A percentile compares a stretch with the other conserved stretches of the same genome.
Conservation (phyloP, 2,329 filamentous ascomycete genomes). For the Neonectria neomacrospora region DNA sequence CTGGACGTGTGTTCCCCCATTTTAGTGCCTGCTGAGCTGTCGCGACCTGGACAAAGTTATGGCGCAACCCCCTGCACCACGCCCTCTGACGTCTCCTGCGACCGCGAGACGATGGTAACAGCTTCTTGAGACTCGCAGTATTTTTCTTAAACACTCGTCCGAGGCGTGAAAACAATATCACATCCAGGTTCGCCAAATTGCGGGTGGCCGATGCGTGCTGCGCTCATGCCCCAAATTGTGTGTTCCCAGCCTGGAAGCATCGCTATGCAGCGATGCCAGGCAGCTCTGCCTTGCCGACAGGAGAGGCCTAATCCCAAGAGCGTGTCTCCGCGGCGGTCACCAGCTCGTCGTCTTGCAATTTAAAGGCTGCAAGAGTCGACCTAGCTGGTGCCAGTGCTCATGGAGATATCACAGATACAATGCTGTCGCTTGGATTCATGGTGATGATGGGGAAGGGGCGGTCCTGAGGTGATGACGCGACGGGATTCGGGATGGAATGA, state of each 20-base stretch:
- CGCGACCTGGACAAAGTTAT: slow-evolving; percentile 38
- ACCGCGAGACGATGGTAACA: slow-evolving; percentile 37
- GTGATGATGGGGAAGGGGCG: slow-evolving; percentile 30
- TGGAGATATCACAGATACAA: slow-evolving; percentile 48
- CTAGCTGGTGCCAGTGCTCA: slow-evolving; percentile 43
- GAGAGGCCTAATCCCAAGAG: slow-evolving; percentile 38
- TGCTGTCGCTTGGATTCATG: slow-evolving; percentile 43
- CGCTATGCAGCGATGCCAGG: slow-evolving; percentile 31
- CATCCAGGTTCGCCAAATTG: slow-evolving; percentile 38
- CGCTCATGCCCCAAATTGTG: slow-evolving; percentile 13
- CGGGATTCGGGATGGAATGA: slow-evolving; percentile 25
- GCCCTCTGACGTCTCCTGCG: slow-evolving; percentile 29
- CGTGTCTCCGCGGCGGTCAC: slow-evolving; percentile 40
- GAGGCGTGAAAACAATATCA: slow-evolving; percentile 36
- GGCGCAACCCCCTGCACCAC: slow-evolving; percentile 40
- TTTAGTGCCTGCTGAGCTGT: slow-evolving; percentile 40
- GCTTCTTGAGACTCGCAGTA: slow-evolving; percentile 37
- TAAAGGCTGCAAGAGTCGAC: slow-evolving; percentile 43
- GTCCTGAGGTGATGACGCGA: slow-evolving; percentile 37
- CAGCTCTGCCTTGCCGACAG: slow-evolving; percentile 39
- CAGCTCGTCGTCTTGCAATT: slow-evolving; percentile 45
- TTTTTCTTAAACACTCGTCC: slow-evolving; percentile 41
- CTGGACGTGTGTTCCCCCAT: slow-evolving; percentile 37
- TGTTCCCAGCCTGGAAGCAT: slow-evolving; percentile 15
- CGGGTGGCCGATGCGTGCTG: slow-evolving; percentile 36